Percentiles rank a stretch among this genome's conserved stretches.
These are phyloP conservation scores for Aspergillus udagawae DNA, from an alignment of 2,329 filamentous ascomycete species.

Conservation along the genomic window DNA sequence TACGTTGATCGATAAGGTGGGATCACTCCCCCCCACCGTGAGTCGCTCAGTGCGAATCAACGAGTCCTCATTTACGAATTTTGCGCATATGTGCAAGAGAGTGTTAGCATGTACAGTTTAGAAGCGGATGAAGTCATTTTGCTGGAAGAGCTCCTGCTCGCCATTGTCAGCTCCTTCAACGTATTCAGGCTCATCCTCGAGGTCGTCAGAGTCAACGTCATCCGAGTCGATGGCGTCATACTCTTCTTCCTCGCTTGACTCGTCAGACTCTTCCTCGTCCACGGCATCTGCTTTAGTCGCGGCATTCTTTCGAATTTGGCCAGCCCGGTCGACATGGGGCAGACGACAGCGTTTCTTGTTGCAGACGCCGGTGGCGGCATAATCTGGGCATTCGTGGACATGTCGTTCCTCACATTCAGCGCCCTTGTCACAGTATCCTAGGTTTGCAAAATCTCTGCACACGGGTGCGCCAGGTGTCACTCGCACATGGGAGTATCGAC, in stretches of 20 bases:
- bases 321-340: conserved; percentile 82
- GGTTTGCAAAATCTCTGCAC: conserved; percentile 76
- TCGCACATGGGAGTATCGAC: conserved; percentile 80
- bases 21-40: background rate
- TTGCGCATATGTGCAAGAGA: background rate
- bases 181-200: conserved; percentile 41
- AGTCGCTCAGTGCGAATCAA: background rate
- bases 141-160: conserved; percentile 43
- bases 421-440: conserved; percentile 87
- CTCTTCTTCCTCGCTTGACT: conserved; percentile 74
- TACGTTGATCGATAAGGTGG: background rate
- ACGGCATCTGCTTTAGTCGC: conserved; percentile 38
- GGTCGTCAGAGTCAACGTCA: conserved; percentile 65
- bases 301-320: conserved; percentile 62
- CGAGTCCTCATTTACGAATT: background rate
- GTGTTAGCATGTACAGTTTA: conserved; percentile 21
- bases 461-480: conserved; percentile 73
- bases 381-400: conserved; percentile 90
- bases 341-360: conserved; percentile 76
- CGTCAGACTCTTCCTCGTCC: conserved; percentile 58
- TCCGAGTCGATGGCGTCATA: conserved; percentile 64
- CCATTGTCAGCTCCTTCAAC: conserved; percentile 37
- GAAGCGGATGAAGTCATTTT: conserved; percentile 53
- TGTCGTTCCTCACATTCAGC: conserved; percentile 74
- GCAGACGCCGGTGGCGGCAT: conserved; percentile 85